A percentile compares a stretch with the other conserved stretches of the same genome.
Conservation (phyloP, 768 basidiomycete genomes). For the Clitopilus hobsonii region DNA sequence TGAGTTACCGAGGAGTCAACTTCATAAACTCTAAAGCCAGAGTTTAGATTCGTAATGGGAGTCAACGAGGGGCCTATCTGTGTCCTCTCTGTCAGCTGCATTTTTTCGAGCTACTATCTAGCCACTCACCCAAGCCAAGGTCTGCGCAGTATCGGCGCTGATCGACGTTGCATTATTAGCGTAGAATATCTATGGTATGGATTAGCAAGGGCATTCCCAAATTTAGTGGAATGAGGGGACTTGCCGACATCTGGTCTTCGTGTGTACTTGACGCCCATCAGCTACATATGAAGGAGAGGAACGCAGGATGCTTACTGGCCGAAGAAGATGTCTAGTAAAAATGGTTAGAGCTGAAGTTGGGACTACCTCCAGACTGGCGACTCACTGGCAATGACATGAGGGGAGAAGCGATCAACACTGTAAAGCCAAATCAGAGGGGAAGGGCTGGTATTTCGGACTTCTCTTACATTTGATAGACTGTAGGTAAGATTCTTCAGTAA, state of each 20-base stretch:
- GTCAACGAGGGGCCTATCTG: constrained; percentile 71
- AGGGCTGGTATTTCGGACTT: constrained; percentile 6
- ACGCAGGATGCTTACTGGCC: constrained; percentile 44
- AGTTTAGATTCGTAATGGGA: constrained; percentile 66
- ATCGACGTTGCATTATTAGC: constrained; percentile 64
- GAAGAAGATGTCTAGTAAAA: constrained; percentile 61
- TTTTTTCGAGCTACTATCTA: constrained; percentile 2
- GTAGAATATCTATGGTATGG: constrained; percentile 60
- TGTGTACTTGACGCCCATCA: constrained; percentile 36
- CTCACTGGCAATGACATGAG: constrained; percentile 73
- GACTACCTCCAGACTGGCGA: constrained; percentile 4
- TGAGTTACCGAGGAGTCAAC: constrained; percentile 59
- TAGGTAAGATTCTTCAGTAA: not conserved
- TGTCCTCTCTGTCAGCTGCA: not conserved
- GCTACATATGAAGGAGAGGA: not conserved
- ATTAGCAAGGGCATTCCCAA: not conserved
- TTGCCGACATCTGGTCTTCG: constrained; percentile 64
- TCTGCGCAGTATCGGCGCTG: constrained; percentile 49
- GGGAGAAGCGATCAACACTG: constrained; percentile 74
- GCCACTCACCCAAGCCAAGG: constrained; percentile 34
- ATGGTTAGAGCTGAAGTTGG: not conserved
- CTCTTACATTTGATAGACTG: constrained; percentile 36
- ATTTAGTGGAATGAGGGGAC: constrained; percentile 5
- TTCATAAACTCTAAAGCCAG: constrained; percentile 71
- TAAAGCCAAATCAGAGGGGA: constrained; percentile 1